phyloP scores from a whole-genome alignment of 78 protist genomes.

The Dictyostelium discoideum region dicty_2.7 NC_007088.5:1602001-1602500 shows the following conservation, averaged over 20 bases:
- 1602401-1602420: constrained; percentile 20
- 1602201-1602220: constrained; percentile 10
- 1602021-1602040: not conserved
- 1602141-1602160: not conserved
- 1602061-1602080: not conserved
- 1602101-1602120: not conserved
- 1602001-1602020: not conserved
- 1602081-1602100: not conserved
- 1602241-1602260: constrained; percentile 10
- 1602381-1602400: constrained; percentile 20
- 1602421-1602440: constrained; percentile 20
- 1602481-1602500: constrained; percentile 58
- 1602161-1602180: constrained; percentile 1
- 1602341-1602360: constrained; percentile 18
- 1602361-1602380: constrained; percentile 4
- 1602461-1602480: constrained; percentile 21
- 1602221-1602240: constrained; percentile 5
- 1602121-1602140: not conserved
- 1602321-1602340: constrained; percentile 57
- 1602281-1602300: not conserved
- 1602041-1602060: not conserved
- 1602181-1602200: constrained; percentile 33
- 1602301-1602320: constrained; percentile 2
- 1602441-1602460: constrained; percentile 37
- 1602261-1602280: not conserved